Base-by-base conservation (phyloP, 768 basidiomycete species). In the Hericium alpestre region DNA sequence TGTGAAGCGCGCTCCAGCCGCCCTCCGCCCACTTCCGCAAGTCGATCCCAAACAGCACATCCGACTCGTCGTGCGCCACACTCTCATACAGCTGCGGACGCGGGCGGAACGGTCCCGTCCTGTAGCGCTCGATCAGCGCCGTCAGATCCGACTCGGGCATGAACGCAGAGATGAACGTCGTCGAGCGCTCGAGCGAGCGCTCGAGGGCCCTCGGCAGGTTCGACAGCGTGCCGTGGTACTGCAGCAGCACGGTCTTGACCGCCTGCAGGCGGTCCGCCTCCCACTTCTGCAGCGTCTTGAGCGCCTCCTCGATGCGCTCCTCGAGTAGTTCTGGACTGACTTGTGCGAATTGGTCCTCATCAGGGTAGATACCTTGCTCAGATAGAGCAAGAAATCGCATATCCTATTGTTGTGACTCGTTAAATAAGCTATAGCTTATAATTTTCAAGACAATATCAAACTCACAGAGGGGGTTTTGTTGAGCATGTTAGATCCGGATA, bases 91-190 rank as follows among this genome's bases (percentile, higher is more conserved):
- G 74, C 55, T 91, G 90, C 0, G 94, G 81, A 39, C 74, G 75
- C 0, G 94, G 94, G 41, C 87, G 78, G 83, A 96, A 98, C 0
- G 93, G 88, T 0, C 94, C 94, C 1, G 93, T 95, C 55, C 94
- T 82, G 67, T 93, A 91, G 11, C 90, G 86, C 69, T 96, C 93
- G 59, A 96, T 93, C 52, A 95, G 79, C 10, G 89, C 91, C 12
- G 74, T 83, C 54, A 94, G 71, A 72, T 93, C 93, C 1, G 83
- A 83, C 60, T 96, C 93, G 2, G 93, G 93, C 59, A 93, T 86
- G 70, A 83, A 96, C 1, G 90, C 80, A 37, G 90, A 81, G 61
- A 94, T 79, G 51, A 93, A 78, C 1, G 88, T 85, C 1, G 79
- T 76, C 1, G 88, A 87, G 38, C 83, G 81, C 63, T 88, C 85